phyloP scores from a whole-genome alignment of 192 early-diverging fungal genomes.

The Coemansia sp. region DNA sequence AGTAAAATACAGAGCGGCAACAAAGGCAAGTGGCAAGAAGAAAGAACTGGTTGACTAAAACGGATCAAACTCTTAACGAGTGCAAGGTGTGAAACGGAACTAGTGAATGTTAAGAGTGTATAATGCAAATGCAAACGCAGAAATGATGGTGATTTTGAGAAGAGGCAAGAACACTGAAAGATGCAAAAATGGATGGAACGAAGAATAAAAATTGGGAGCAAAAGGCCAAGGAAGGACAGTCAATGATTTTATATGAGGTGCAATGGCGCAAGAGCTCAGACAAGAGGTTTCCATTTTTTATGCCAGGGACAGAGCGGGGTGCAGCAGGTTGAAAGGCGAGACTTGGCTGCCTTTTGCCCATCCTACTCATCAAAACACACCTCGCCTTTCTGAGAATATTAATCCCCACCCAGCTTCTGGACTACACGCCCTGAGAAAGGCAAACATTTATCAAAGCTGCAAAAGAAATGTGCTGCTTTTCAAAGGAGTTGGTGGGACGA shows the following conservation, averaged over 20 bases:
- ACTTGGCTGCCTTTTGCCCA: background rate
- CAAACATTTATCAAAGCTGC: slow-evolving; percentile 11
- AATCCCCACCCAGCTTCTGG: background rate
- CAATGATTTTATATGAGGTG: background rate
- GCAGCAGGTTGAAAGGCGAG: background rate
- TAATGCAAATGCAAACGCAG: slow-evolving; percentile 1
- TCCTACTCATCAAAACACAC: background rate
- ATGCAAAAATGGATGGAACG: background rate
- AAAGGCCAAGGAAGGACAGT: background rate
- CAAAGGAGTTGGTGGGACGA: too few species aligned
- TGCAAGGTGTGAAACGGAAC: background rate
- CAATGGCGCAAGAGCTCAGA: background rate
- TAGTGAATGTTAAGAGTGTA: background rate
- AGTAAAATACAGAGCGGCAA: background rate
- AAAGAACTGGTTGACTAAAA: background rate
- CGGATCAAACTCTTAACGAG: background rate
- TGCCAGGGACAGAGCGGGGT: slow-evolving; percentile 1
- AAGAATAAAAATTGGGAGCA: background rate
- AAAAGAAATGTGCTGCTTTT: background rate
- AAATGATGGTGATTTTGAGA: background rate
- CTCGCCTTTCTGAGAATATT: background rate
- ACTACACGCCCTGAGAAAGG: background rate
- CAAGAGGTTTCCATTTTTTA: background rate
- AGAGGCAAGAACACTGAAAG: background rate
- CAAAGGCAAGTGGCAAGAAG: background rate